These are phyloP conservation scores for Parascedosporium putredinis DNA, from an alignment of 2,329 filamentous ascomycete species.

Conservation along the genomic window DNA sequence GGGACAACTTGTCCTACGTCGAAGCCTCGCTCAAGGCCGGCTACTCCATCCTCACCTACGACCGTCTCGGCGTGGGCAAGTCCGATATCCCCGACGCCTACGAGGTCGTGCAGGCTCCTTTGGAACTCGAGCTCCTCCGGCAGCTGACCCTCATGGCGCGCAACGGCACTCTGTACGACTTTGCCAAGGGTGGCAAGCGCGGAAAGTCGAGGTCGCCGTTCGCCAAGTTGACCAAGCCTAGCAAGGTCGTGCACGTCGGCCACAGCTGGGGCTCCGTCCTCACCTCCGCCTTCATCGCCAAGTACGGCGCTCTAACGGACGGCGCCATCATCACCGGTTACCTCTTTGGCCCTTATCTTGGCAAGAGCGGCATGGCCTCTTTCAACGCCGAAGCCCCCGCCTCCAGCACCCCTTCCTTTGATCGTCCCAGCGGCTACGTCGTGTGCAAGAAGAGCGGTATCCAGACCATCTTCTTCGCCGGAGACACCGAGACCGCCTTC, in stretches of 20 bases:
- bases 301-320: slow-evolving; percentile 38
- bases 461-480: slow-evolving; percentile 24
- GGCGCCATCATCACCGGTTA: slow-evolving; percentile 45
- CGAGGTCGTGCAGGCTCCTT: slow-evolving; percentile 24
- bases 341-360: slow-evolving; percentile 17
- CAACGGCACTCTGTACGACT: slow-evolving; percentile 19
- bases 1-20: neutral
- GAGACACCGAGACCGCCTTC: slow-evolving; percentile 14
- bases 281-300: slow-evolving; percentile 37
- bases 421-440: slow-evolving; percentile 14
- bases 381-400: slow-evolving; percentile 15
- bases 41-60: slow-evolving; percentile 24
- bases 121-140: slow-evolving; percentile 26
- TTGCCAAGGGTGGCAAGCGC: slow-evolving; percentile 5
- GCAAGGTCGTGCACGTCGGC: slow-evolving; percentile 43
- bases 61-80: slow-evolving; percentile 44
- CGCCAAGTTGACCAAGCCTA: neutral
- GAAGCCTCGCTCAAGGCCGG: neutral
- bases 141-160: slow-evolving; percentile 25
- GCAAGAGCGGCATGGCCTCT: slow-evolving; percentile 10
- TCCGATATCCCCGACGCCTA: slow-evolving; percentile 31
- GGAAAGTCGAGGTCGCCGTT: neutral
- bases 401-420: slow-evolving; percentile 14
- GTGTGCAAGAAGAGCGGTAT: slow-evolving; percentile 16
- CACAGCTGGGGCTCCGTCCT: slow-evolving; percentile 47